Evolutionary conservation across 805 yeast genomes (phyloP), one percentile per base, ranked within the genome.

Genomic region (Hanseniaspora lachancei): DNA sequence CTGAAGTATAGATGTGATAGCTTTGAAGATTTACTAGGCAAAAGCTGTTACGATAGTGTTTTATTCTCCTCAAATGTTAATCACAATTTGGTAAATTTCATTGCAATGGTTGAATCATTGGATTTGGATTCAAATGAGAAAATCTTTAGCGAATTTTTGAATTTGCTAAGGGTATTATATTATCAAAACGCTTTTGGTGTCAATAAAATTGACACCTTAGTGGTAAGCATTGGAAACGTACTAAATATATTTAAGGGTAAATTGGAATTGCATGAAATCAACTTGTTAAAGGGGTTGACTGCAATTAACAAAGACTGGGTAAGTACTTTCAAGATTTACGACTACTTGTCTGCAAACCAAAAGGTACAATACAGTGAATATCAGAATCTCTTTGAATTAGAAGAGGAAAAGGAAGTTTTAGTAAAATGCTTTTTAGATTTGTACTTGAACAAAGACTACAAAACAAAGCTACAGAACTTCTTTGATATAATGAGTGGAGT

Each of bases 311-410:
- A 53, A n/a, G 56, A 53, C 39, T 35, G 48, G 27, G 12, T 46
- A 23, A 48, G 56, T 44, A 32, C 47, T 4, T 53, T 53, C 16
- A 53, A 53, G 18, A 41, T 53, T 7, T 53, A 46, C 10, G 56
- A 53, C 29, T 20, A 20, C 29, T 53, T 53, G 36, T 23, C 42
- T 15, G n/a, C 15, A 15, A 21, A 23, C 16, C 35, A 36, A 18
- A 13, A 43, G 13, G 20, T 52, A n/a, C n/a, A 24, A 5, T 52
- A 36, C 39, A 20, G 5, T 16, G 18, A 43, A 9, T 52, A 52
- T 15, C 15, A 18, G 7, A 52, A 38, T 15, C 20, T 52, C 10
- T 43, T 52, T 27, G 40, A 13, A 18, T 9, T 36, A 15, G 34
- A 27, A 13, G 38, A 21, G 9, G 29, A 27, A 8, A 29, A 38